Conservation (phyloP, 1,284 basidiomycete genomes). For the Microbotryum saponariae region DNA sequence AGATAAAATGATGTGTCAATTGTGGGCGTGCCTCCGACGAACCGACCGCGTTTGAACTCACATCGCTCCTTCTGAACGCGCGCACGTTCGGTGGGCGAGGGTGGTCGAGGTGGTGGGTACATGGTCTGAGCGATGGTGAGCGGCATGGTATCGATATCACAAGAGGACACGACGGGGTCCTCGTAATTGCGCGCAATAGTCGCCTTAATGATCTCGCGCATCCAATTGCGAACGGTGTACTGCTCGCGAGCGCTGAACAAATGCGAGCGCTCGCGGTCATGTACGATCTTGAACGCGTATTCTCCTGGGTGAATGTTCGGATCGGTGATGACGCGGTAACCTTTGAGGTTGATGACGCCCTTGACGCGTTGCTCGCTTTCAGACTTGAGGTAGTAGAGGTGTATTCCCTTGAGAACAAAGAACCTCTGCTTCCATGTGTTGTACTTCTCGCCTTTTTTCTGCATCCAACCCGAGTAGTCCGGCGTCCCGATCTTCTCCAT, state of each 20-base stretch:
- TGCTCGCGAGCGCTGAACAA: conserved; percentile 88
- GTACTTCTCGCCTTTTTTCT: conserved; percentile 90
- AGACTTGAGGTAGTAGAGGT: conserved; percentile 76
- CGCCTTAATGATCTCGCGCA: conserved; percentile 99
- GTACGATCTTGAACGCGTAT: conserved; percentile 92
- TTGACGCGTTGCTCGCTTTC: conserved; percentile 83
- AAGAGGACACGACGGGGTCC: conserved; percentile 89
- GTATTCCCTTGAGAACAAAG: conserved; percentile 86
- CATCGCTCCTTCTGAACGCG: conserved; percentile 67
- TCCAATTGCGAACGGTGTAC: conserved; percentile 80
- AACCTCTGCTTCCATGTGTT: conserved; percentile 89
- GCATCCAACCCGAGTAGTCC: conserved; percentile 86
- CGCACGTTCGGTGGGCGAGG: conserved; percentile 77
- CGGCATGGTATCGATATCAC: conserved; percentile 94
- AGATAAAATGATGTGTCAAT: too few relatives aligned
- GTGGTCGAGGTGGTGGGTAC: conserved; percentile 89
- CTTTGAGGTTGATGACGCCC: conserved; percentile 83
- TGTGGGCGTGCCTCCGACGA: neutral
- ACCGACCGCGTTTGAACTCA: neutral
- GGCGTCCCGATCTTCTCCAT: conserved; percentile 79
- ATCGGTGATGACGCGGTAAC: conserved; percentile 89
- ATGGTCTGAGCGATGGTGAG: conserved; percentile 90
- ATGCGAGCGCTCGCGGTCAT: conserved; percentile 79
- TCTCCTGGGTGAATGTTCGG: conserved; percentile 84
- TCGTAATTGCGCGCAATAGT: conserved; percentile 89